Percentiles rank a stretch among this genome's conserved stretches.
Conservation (phyloP, 2,329 filamentous ascomycete genomes). For the Aureobasidium sp. region DNA sequence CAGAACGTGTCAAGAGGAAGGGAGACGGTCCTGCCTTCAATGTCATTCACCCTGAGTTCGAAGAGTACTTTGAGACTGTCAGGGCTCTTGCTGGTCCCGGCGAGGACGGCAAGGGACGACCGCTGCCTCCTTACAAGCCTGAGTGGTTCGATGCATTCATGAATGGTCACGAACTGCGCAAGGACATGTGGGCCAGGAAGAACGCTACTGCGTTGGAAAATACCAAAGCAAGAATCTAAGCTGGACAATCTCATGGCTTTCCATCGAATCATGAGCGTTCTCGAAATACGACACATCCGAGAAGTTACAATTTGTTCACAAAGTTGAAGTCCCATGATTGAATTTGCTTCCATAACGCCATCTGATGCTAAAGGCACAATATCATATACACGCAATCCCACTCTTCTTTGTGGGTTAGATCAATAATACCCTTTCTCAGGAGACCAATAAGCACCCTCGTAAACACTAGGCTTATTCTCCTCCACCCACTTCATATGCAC, state of each 20-base stretch:
- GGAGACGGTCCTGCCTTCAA: conserved; percentile 66
- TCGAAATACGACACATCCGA: no score
- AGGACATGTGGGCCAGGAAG: conserved; percentile 25
- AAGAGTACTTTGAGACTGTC: conserved; percentile 69
- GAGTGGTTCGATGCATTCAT: conserved; percentile 23
- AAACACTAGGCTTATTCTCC: conserved; percentile 29
- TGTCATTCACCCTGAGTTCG: conserved; percentile 67
- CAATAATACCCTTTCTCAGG: neutral
- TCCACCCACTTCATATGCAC: conserved; percentile 40
- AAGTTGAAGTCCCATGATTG: no score
- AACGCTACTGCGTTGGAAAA: neutral
- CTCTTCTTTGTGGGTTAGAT: neutral
- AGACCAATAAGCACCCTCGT: conserved; percentile 24
- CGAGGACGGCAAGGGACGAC: conserved; percentile 52
- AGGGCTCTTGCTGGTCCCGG: conserved; percentile 51
- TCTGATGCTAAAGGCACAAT: no score
- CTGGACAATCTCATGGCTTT: neutral
- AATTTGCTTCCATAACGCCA: no score
- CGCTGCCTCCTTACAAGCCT: conserved; percentile 21
- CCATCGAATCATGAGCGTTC: no score
- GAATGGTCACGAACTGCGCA: conserved; percentile 21
- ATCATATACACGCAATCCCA: no score
- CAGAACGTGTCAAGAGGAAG: conserved; percentile 55
- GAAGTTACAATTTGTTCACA: no score
- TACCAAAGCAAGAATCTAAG: neutral